Percentiles rank a stretch among this genome's conserved stretches.
Evolutionary conservation across 768 basidiomycete species (phyloP).

Genomic region (Psilocybe azurescens): DNA sequence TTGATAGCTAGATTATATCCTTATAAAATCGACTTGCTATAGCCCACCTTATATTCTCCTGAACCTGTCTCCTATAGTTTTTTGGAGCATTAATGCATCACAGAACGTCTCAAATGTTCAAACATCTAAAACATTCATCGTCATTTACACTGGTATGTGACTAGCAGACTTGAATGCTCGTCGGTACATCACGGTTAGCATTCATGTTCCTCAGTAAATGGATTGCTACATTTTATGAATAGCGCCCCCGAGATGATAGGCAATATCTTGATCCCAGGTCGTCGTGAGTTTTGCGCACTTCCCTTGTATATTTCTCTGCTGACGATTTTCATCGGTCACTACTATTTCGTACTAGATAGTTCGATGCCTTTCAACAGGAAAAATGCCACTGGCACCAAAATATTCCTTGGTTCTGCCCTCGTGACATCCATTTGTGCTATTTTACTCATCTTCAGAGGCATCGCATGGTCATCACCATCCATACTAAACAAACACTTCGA

Average conservation of each 20-base stretch:
- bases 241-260: background rate
- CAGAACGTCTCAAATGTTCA: background rate
- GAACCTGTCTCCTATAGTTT: background rate
- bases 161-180: background rate
- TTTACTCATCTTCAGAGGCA: background rate
- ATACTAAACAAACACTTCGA: background rate
- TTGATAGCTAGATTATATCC: background rate
- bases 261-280: background rate
- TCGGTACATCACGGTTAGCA: background rate
- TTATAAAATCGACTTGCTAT: background rate
- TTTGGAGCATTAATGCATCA: background rate
- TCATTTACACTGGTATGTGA: background rate
- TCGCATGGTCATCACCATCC: background rate
- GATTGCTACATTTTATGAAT: background rate
- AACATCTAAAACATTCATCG: background rate
- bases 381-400: background rate
- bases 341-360: too few species aligned
- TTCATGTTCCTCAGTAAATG: background rate
- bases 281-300: background rate
- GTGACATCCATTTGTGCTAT: background rate
- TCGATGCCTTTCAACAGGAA: background rate
- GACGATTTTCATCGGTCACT: too few species aligned
- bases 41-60: background rate
- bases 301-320: too few species aligned
- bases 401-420: background rate